Percentiles rank a stretch among this genome's conserved stretches.
These are phyloP conservation scores for Rhynchosporium secalis DNA, from an alignment of 2,329 filamentous ascomycete genomes.

Conservation along the genomic window DNA sequence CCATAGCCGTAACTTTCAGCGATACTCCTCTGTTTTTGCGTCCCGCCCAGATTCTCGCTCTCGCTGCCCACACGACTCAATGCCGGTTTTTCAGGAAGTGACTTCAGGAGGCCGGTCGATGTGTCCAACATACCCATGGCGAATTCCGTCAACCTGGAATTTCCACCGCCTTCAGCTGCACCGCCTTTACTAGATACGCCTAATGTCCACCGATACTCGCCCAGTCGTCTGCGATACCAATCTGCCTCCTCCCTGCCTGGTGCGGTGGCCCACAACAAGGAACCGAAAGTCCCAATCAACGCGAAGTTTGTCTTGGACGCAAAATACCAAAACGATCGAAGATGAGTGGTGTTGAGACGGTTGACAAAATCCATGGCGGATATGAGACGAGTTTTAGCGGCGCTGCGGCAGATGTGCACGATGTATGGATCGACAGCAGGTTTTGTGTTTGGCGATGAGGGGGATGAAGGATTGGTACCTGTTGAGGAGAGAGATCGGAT, in stretches of 20 bases:
- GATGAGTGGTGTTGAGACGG: slow-evolving; percentile 79
- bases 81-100: slow-evolving; percentile 69
- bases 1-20: slow-evolving; percentile 32
- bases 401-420: slow-evolving; percentile 87
- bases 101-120: slow-evolving; percentile 66
- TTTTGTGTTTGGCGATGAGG: slow-evolving; percentile 42
- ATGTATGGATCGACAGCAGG: slow-evolving; percentile 72
- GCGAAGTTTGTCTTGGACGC: slow-evolving; percentile 89
- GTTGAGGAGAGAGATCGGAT: slow-evolving; percentile 71
- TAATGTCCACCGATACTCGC: slow-evolving; percentile 93
- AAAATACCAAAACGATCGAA: slow-evolving; percentile 92
- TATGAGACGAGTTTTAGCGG: slow-evolving; percentile 90
- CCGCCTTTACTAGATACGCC: slow-evolving; percentile 72
- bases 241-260: slow-evolving; percentile 86
- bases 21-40: slow-evolving; percentile 27
- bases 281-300: slow-evolving; percentile 90
- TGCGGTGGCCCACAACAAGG: slow-evolving; percentile 84
- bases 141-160: slow-evolving; percentile 61
- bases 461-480: slow-evolving; percentile 43
- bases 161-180: slow-evolving; percentile 46
- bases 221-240: slow-evolving; percentile 82
- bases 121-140: slow-evolving; percentile 79
- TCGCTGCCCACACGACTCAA: slow-evolving; percentile 53
- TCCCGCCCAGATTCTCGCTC: slow-evolving; percentile 29
- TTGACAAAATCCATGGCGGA: slow-evolving; percentile 98